Percentiles rank a stretch among this genome's conserved stretches.
These are phyloP conservation scores for Ascochyta koolunga DNA, from an alignment of 2,329 filamentous ascomycete genomes.

Conservation along the genomic window DNA sequence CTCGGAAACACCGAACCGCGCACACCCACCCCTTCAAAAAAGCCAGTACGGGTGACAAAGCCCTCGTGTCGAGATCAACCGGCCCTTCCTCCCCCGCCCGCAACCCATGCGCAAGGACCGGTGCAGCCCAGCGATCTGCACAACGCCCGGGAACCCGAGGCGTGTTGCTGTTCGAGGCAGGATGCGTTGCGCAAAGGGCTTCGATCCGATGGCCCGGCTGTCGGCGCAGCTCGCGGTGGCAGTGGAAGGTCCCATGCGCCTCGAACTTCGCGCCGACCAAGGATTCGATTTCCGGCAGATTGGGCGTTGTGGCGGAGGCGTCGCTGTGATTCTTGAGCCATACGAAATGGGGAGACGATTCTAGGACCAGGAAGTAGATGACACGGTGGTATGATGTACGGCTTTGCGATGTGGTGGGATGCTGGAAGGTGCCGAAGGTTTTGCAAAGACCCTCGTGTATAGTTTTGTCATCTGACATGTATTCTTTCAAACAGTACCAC, in stretches of 20 bases:
- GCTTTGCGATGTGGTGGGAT: not conserved
- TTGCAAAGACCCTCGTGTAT: not conserved
- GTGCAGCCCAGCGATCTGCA: not conserved
- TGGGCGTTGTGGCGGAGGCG: not conserved
- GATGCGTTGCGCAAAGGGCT: not conserved
- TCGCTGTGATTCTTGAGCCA: not conserved
- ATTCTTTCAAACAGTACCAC: not conserved
- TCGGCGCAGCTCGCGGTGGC: not conserved
- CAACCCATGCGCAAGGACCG: not conserved
- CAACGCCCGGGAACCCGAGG: not conserved
- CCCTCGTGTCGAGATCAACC: not conserved
- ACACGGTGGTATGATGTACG: not conserved
- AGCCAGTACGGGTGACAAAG: not conserved
- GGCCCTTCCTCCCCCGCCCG: too few species aligned
- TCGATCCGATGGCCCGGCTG: not conserved
- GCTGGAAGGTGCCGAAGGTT: not conserved
- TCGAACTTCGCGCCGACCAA: not conserved
- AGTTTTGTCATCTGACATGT: not conserved
- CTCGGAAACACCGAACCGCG: not conserved
- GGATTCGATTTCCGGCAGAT: not conserved
- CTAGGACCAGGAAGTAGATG: not conserved
- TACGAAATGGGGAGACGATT: not conserved
- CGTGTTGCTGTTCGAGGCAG: not conserved
- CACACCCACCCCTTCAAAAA: not conserved
- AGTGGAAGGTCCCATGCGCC: not conserved